Evolutionary conservation across 1,284 basidiomycete genomes (phyloP).

Genomic region (Tylopilus sp.): DNA sequence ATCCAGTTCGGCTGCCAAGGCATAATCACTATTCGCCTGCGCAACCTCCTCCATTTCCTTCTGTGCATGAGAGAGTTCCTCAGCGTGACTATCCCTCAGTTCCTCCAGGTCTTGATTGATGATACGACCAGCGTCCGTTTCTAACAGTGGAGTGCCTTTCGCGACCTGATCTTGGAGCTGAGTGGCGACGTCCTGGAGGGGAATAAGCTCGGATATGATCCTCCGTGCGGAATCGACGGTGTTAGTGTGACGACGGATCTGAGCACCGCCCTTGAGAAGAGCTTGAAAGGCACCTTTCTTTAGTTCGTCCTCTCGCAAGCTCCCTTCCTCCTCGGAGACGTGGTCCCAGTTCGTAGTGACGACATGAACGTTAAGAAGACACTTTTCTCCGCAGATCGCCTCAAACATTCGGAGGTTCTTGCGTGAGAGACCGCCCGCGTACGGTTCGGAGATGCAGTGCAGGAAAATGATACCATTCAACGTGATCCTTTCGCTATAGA

Average conservation of each 20-base stretch:
- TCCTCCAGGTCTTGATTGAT: constrained; percentile 1
- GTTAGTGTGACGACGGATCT: constrained; percentile 9
- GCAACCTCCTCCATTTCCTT: constrained; percentile 10
- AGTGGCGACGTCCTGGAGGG: constrained; percentile 5
- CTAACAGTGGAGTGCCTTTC: constrained; percentile 2
- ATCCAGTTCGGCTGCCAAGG: constrained; percentile 6
- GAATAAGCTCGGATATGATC: constrained; percentile 14
- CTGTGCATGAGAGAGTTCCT: constrained; percentile 4
- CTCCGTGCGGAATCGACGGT: constrained; percentile 8
- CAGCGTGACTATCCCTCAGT: constrained; percentile 8
- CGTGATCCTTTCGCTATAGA: constrained; percentile 7
- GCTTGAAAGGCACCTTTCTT: constrained; percentile 10
- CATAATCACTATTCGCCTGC: background rate
- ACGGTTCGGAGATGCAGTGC: constrained; percentile 46
- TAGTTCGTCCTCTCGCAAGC: constrained; percentile 1
- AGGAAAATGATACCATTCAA: constrained; percentile 49
- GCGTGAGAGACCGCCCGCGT: constrained; percentile 54
- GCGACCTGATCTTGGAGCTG: constrained; percentile 12
- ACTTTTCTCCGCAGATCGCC: constrained; percentile 55
- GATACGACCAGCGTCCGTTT: constrained; percentile 7
- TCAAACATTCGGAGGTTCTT: constrained; percentile 57
- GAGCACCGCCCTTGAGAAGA: constrained; percentile 8
- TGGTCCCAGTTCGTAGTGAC: constrained; percentile 12
- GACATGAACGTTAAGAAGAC: constrained; percentile 22
- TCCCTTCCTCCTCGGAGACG: constrained; percentile 8